phyloP scores from a whole-genome alignment of 176 grass and related monocot genomes.

The Carex pumila region DNA sequence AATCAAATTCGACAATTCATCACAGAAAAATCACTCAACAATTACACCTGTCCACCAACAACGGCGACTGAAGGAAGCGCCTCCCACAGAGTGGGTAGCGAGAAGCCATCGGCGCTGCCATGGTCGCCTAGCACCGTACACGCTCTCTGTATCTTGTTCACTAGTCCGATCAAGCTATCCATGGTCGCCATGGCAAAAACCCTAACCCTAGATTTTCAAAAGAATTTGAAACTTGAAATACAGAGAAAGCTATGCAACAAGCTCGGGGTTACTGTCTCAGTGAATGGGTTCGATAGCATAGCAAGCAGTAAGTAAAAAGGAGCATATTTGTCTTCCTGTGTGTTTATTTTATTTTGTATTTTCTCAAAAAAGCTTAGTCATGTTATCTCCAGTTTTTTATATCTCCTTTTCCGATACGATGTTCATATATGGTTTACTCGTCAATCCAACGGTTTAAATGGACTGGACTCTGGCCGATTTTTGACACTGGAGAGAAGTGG shows the following conservation, averaged over 20 bases:
- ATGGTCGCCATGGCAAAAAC: slow-evolving; percentile 56
- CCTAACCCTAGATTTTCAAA: slow-evolving; percentile 12
- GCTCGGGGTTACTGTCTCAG: background rate
- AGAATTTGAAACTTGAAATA: slow-evolving; percentile 9
- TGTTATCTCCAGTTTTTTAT: background rate
- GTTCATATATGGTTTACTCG: background rate
- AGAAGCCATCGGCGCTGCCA: slow-evolving; percentile 43
- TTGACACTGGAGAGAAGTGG: background rate
- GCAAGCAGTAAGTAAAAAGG: background rate
- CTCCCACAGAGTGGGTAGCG: slow-evolving; percentile 83
- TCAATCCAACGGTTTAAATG: background rate
- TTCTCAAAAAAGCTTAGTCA: background rate
- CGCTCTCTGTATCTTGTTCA: slow-evolving; percentile 88
- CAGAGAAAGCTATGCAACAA: background rate
- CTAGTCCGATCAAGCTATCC: slow-evolving; percentile 86
- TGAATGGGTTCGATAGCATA: background rate
- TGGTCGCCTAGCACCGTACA: slow-evolving; percentile 95
- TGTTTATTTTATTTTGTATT: background rate
- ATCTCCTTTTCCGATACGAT: background rate
- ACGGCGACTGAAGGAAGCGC: slow-evolving; percentile 91
- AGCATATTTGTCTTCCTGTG: background rate
- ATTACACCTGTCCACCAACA: slow-evolving; percentile 76
- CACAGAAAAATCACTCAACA: background rate
- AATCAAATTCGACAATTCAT: background rate
- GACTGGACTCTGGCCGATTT: background rate